Evolutionary conservation across 1,139 yeast species (phyloP).

Genomic region (Geotrichum cucujoidarum): DNA sequence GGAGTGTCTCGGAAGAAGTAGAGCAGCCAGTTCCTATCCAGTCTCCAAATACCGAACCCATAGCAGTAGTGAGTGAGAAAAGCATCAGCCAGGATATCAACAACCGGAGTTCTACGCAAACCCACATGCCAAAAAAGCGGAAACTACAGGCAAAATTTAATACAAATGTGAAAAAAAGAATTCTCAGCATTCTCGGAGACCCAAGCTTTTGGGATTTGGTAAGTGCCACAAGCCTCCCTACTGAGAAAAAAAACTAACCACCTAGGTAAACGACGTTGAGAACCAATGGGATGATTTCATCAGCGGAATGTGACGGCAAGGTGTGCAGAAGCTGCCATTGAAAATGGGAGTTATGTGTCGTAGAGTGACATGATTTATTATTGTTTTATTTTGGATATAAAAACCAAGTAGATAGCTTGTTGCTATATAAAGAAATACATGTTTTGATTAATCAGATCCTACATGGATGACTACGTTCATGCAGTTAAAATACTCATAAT

Average conservation of each 20-base stretch:
- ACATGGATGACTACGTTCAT: too few relatives aligned
- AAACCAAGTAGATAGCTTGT: background rate
- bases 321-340: background rate
- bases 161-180: conserved; percentile 6
- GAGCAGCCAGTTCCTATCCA: background rate
- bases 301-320: background rate
- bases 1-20: background rate
- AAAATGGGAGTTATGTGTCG: background rate
- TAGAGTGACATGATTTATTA: background rate
- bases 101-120: too few relatives aligned
- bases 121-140: background rate
- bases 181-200: conserved; percentile 12
- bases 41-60: background rate
- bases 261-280: conserved; percentile 13
- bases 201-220: conserved; percentile 20
- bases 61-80: background rate
- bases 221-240: conserved; percentile 1
- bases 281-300: conserved; percentile 13
- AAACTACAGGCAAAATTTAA: conserved; percentile 1
- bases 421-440: background rate
- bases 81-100: too few relatives aligned
- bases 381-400: background rate
- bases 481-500: too few relatives aligned
- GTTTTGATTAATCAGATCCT: background rate
- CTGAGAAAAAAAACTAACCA: background rate